Conservation (phyloP, 2,329 filamentous ascomycete species). For the Cladobotryum mycophilum region DNA sequence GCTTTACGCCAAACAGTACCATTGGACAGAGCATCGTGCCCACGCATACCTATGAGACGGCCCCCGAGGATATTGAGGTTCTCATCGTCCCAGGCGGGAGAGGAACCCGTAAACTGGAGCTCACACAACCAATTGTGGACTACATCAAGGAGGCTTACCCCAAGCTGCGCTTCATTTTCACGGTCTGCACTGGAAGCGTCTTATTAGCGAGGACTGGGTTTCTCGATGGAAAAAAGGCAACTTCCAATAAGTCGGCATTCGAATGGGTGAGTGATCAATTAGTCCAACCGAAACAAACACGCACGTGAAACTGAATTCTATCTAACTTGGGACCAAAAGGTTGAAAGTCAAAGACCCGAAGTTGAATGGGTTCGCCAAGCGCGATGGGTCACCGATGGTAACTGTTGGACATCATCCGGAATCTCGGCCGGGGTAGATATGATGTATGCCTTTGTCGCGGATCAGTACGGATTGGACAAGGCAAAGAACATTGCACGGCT, state of each 20-base stretch:
- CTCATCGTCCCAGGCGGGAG: slow-evolving; percentile 34
- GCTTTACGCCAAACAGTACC: slow-evolving; percentile 1
- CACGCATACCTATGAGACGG: slow-evolving; percentile 31
- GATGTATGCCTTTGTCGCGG: slow-evolving; percentile 27
- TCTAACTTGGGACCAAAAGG: too few relatives aligned
- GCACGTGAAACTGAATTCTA: neutral
- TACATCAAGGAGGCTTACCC: slow-evolving; percentile 39
- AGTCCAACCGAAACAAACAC: neutral
- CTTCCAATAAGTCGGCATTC: slow-evolving; percentile 54
- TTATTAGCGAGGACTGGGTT: slow-evolving; percentile 49
- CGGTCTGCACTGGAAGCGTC: slow-evolving; percentile 55
- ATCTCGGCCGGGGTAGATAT: slow-evolving; percentile 41
- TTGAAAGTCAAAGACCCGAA: slow-evolving; percentile 18
- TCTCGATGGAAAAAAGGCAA: slow-evolving; percentile 50
- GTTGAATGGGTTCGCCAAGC: slow-evolving; percentile 51
- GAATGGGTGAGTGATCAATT: slow-evolving; percentile 25
- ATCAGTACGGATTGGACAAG: slow-evolving; percentile 43
- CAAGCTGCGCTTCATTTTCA: slow-evolving; percentile 46
- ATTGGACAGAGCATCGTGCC: slow-evolving; percentile 27
- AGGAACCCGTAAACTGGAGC: slow-evolving; percentile 23
- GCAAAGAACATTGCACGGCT: slow-evolving; percentile 41
- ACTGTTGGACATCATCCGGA: slow-evolving; percentile 57
- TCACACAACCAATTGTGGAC: slow-evolving; percentile 23
- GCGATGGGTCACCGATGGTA: slow-evolving; percentile 54
- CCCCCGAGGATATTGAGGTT: slow-evolving; percentile 30